Conservation (phyloP, 2,329 filamentous ascomycete species). For the Pseudogymnoascus sp. region DNA sequence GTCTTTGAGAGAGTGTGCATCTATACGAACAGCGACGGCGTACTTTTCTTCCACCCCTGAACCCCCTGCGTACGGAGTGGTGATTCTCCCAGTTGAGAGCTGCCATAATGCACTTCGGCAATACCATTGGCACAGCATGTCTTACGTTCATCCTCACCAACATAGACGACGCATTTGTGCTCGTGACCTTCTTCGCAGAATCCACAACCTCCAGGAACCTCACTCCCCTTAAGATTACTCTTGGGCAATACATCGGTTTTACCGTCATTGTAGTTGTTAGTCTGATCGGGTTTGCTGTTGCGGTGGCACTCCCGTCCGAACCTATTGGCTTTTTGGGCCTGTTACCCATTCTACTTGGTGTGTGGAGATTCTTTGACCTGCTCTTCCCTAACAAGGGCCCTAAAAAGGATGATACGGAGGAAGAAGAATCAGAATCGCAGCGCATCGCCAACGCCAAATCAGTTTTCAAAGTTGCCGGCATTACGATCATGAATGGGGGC, state of each 20-base stretch:
- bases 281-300: conserved; percentile 29
- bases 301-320: conserved; percentile 27
- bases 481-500: conserved; percentile 30
- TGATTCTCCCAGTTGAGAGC: background rate
- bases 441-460: conserved; percentile 14
- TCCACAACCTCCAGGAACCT: conserved; percentile 32
- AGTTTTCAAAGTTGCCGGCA: conserved; percentile 25
- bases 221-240: conserved; percentile 65
- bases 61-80: background rate
- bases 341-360: conserved; percentile 27
- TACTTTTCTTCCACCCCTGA: background rate
- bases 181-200: conserved; percentile 32
- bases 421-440: conserved; percentile 7
- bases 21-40: background rate
- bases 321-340: conserved; percentile 31
- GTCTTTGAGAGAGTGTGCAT: background rate
- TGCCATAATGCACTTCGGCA: background rate
- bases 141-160: conserved; percentile 20
- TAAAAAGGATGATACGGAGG: conserved; percentile 15
- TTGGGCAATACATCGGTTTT: conserved; percentile 35
- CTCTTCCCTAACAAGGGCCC: conserved; percentile 15
- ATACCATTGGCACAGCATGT: background rate
- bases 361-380: conserved; percentile 23
- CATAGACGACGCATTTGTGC: conserved; percentile 30
- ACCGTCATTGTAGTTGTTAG: conserved; percentile 28